A percentile compares a stretch with the other conserved stretches of the same genome.
These are phyloP conservation scores for Scleroderma bovista DNA, from an alignment of 768 basidiomycete species.

Conservation along the genomic window DNA sequence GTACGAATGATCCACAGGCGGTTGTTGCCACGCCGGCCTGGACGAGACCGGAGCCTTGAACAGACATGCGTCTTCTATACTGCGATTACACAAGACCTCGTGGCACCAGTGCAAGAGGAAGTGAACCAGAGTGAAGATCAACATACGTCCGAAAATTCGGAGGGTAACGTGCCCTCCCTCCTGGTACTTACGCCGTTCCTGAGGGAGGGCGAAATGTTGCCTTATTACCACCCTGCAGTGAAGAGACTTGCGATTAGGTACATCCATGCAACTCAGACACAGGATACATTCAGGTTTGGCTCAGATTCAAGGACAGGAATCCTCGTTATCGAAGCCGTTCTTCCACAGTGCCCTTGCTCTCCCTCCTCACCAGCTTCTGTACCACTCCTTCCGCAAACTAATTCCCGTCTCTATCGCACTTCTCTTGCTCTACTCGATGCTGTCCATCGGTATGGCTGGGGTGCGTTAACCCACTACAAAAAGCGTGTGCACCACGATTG, in stretches of 20 bases:
- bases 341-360: too few species aligned
- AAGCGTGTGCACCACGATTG: slow-evolving; percentile 85
- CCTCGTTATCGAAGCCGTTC: slow-evolving; percentile 16
- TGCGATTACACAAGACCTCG: neutral
- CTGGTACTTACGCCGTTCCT: slow-evolving; percentile 61
- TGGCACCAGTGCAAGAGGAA: neutral
- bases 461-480: slow-evolving; percentile 72
- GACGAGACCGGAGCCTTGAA: slow-evolving; percentile 65
- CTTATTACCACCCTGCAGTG: slow-evolving; percentile 89
- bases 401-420: slow-evolving; percentile 73
- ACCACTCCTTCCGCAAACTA: slow-evolving; percentile 39
- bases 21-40: slow-evolving; percentile 74
- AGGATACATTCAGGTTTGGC: slow-evolving; percentile 4
- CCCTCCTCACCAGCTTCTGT: slow-evolving; percentile 46
- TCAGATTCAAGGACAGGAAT: slow-evolving; percentile 3
- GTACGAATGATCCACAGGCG: slow-evolving; percentile 57
- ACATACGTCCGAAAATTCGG: slow-evolving; percentile 15
- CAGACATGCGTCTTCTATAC: slow-evolving; percentile 71
- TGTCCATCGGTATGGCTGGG: slow-evolving; percentile 83
- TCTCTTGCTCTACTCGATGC: slow-evolving; percentile 76
- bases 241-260: slow-evolving; percentile 79
- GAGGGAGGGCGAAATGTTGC: slow-evolving; percentile 43
- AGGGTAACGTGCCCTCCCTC: slow-evolving; percentile 23
- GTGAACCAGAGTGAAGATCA: neutral
- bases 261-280: slow-evolving; percentile 19